These are phyloP conservation scores for Royoungia palumana DNA, from an alignment of 768 basidiomycete genomes.

Conservation along the genomic window DNA sequence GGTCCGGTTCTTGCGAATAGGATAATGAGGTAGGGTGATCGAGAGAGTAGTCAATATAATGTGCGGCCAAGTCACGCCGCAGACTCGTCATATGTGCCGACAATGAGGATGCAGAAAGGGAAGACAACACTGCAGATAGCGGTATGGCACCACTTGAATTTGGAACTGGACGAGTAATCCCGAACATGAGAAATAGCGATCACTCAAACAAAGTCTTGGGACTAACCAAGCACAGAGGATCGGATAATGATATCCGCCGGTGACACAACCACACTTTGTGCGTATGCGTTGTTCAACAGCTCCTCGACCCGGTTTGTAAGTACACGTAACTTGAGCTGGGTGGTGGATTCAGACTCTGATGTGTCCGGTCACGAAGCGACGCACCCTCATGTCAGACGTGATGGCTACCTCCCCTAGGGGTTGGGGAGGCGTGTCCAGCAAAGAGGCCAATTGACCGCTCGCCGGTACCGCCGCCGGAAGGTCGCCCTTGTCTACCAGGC, in stretches of 20 bases:
- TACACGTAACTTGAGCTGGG: slow-evolving; percentile 54
- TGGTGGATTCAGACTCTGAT: not conserved
- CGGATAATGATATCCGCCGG: slow-evolving; percentile 49
- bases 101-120: slow-evolving; percentile 54
- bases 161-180: slow-evolving; percentile 43
- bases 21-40: slow-evolving; percentile 48
- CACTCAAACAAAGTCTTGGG: slow-evolving; percentile 29
- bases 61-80: slow-evolving; percentile 58
- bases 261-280: slow-evolving; percentile 52
- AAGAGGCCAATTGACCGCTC: slow-evolving; percentile 38
- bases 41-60: slow-evolving; percentile 59
- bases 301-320: slow-evolving; percentile 62
- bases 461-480: slow-evolving; percentile 61
- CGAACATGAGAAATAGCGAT: slow-evolving; percentile 1
- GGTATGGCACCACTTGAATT: slow-evolving; percentile 49
- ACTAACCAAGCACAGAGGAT: slow-evolving; percentile 47
- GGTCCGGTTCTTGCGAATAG: slow-evolving; percentile 33
- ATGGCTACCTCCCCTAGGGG: slow-evolving; percentile 53
- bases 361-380: slow-evolving; percentile 14
- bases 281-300: slow-evolving; percentile 66
- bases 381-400: slow-evolving; percentile 56
- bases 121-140: slow-evolving; percentile 54
- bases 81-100: slow-evolving; percentile 55
- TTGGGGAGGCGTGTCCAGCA: slow-evolving; percentile 47
- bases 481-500: slow-evolving; percentile 51